phyloP scores from a whole-genome alignment of 352 stramenopile genomes.

The Phytophthora sojae region DNA sequence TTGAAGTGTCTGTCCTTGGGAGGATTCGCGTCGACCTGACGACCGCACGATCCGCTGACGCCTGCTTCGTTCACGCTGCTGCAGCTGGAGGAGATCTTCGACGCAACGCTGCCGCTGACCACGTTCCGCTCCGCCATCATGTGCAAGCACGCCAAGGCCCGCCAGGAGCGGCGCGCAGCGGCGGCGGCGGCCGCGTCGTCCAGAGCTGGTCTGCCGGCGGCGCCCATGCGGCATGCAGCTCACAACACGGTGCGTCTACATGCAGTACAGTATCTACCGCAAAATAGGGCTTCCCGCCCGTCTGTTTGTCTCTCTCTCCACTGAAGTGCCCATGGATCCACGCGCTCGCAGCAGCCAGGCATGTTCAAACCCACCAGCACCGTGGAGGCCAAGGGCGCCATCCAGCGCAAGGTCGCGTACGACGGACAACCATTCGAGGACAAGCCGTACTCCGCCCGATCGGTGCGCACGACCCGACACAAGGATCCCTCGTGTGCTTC shows the following conservation, averaged over 20 bases:
- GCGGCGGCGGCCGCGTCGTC: background rate
- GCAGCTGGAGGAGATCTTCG: constrained; percentile 70
- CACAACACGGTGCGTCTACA: constrained; percentile 23
- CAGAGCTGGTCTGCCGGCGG: constrained; percentile 8
- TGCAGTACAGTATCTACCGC: background rate
- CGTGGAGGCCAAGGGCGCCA: constrained; percentile 62
- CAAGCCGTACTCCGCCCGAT: constrained; percentile 40
- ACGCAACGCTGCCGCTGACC: constrained; percentile 58
- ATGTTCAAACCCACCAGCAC: constrained; percentile 60
- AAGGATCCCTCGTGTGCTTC: background rate
- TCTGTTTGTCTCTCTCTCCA: constrained; percentile 5
- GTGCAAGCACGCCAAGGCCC: constrained; percentile 74
- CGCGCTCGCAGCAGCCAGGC: constrained; percentile 27
- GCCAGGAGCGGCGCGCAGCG: constrained; percentile 25
- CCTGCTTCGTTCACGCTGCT: constrained; percentile 20
- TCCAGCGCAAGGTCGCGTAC: constrained; percentile 65
- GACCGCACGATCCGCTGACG: constrained; percentile 32
- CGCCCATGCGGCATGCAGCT: constrained; percentile 1
- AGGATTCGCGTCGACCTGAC: constrained; percentile 36
- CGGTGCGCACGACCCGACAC: constrained; percentile 35
- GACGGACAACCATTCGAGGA: constrained; percentile 59
- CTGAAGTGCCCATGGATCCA: constrained; percentile 6
- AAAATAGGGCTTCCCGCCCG: background rate
- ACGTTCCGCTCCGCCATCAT: constrained; percentile 66
- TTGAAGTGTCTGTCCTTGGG: constrained; percentile 9